Base-by-base conservation (phyloP, 495 filamentous ascomycete species). In the Neurospora sublineolata region DNA sequence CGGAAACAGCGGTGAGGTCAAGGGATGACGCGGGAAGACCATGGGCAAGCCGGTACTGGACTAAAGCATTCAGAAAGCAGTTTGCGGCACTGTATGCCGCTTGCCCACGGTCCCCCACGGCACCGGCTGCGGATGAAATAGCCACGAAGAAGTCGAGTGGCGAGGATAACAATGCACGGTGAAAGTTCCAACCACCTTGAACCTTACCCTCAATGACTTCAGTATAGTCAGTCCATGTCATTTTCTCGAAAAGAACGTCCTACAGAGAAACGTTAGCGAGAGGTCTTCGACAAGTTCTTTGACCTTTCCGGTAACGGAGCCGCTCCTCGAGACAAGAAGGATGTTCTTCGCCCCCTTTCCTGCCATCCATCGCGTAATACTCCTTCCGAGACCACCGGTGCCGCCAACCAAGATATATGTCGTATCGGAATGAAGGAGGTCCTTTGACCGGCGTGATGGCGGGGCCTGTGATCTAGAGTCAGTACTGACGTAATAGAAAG, bases 71-170 rank as follows among this genome's bases (percentile, higher is more conserved):
- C 7, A 89, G 81, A 79, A 87, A 91, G 68, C 86, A 85, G 76
- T 90, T 91, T 30, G 86, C 88, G 1, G 89, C 88, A 20, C 87
- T 84, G 76, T 92, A 92, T 9, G 87, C 87, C 4, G 87, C 84
- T 78, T 92, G 90, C 0, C 86, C 86, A 67, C 83, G 77, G 77
- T 85, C 87, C 2, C 90, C 90, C 38, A 90, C 81, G 8, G 86
- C 80, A 41, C 86, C 88, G 16, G 87, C 82, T 8, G 88, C 81
- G 4, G 90, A 92, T 6, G 88, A 89, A 40, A 91, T 84, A 42
- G 84, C 83, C 33, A 91, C 79, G 79, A 92, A 91, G 82, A 92
- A 92, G 76, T 91, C 90, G 1, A 91, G 83, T 9, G 84, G 79
- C 5, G 78, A 67, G 70, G 76, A 74, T 12, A 74, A 81, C 30